These are phyloP conservation scores for Aspergillus sclerotioniger DNA, from an alignment of 495 filamentous ascomycete species.

Conservation along the genomic window DNA sequence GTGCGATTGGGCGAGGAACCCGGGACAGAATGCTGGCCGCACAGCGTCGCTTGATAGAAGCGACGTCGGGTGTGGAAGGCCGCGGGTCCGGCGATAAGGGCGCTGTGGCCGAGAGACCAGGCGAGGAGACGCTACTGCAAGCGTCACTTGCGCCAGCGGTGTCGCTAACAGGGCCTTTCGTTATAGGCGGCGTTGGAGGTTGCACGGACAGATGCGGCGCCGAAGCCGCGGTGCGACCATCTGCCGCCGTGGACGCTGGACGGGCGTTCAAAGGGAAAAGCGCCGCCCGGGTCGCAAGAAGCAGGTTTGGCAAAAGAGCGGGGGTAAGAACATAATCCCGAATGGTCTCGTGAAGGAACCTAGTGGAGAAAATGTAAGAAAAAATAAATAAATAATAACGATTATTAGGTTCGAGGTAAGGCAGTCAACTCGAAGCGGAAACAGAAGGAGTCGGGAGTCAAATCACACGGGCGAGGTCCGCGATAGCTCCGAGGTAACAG, in stretches of 20 bases:
- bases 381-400: conserved; percentile 13
- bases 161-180: conserved; percentile 15
- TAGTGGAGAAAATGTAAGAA: conserved; percentile 38
- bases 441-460: neutral
- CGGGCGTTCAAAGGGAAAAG: conserved; percentile 78
- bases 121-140: conserved; percentile 20
- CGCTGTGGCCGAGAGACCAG: conserved; percentile 11
- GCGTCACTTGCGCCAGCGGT: conserved; percentile 23
- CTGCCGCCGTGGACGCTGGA: conserved; percentile 27
- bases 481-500: neutral
- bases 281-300: conserved; percentile 66
- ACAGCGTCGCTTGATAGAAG: conserved; percentile 55
- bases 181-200: conserved; percentile 20
- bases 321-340: conserved; percentile 63
- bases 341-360: conserved; percentile 73
- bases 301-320: conserved; percentile 66
- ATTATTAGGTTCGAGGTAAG: neutral
- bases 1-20: conserved; percentile 40
- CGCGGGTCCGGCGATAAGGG: conserved; percentile 17
- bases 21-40: conserved; percentile 50
- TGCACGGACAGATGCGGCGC: conserved; percentile 33
- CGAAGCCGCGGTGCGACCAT: conserved; percentile 24
- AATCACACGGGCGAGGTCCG: neutral
- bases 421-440: neutral
- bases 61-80: conserved; percentile 39